phyloP scores from a whole-genome alignment of 2,329 filamentous ascomycete species.

The Aureobasidium musti region DNA sequence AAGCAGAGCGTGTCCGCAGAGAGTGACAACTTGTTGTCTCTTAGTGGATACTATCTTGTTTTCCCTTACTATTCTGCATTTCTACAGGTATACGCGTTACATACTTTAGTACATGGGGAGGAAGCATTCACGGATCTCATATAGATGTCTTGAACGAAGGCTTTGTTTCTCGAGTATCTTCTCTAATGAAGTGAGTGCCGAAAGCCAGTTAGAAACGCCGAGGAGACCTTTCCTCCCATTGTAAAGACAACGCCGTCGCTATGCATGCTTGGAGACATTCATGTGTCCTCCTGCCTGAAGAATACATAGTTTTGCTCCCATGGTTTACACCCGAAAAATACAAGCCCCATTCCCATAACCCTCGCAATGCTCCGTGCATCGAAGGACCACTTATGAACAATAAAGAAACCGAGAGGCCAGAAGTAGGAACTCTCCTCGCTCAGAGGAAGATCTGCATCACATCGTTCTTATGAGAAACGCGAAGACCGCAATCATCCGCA shows the following conservation, averaged over 20 bases:
- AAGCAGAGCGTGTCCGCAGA: too few relatives aligned
- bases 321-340: conserved; percentile 12
- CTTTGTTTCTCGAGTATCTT: not conserved
- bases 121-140: not conserved
- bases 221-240: not conserved
- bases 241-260: conserved; percentile 17
- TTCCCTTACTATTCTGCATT: too few relatives aligned
- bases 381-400: not conserved
- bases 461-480: conserved; percentile 39
- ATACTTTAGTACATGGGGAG: too few relatives aligned
- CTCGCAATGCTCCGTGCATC: not conserved
- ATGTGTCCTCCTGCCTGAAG: not conserved
- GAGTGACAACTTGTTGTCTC: too few relatives aligned
- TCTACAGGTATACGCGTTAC: too few relatives aligned
- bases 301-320: conserved; percentile 5
- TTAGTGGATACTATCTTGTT: too few relatives aligned
- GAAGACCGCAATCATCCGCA: conserved; percentile 47
- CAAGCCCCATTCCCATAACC: not conserved
- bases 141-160: not conserved
- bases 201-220: not conserved
- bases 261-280: conserved; percentile 20
- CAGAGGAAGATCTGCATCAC: conserved; percentile 49
- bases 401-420: not conserved
- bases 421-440: not conserved
- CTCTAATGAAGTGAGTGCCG: not conserved